Evolutionary conservation across 768 basidiomycete species (phyloP), one percentile per base, ranked within the genome.

Genomic region (Agaricus subrufescens): DNA sequence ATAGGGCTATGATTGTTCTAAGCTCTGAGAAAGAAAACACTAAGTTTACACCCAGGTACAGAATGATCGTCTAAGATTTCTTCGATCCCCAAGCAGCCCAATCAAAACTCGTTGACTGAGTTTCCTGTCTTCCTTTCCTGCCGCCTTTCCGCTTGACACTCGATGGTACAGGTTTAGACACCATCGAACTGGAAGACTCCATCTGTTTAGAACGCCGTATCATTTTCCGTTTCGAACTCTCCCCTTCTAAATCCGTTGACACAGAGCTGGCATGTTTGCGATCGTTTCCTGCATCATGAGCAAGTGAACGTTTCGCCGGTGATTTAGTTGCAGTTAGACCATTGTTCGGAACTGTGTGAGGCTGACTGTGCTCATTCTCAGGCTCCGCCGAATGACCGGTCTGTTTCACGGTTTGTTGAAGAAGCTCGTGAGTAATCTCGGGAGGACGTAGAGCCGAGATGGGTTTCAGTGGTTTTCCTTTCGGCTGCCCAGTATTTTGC

Each of bases 401-500:
- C 38, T 47, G 38, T 38, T 30, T 31, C 43, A 42, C 34, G 44
- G 25, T 43, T 39, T 60, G 4, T 15, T 56, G 40, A 14, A 62
- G 34, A 23, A 58, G 26, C 4, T 55, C 56, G 40, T 56, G 61
- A 38, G 58, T 62, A 47, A 60, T 53, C 30, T 51, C 40, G 7
- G 61, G 58, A 15, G 51, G 31, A 14, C 29, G 56, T 3, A 62
- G 56, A 15, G 49, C 25, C 10, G 61, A 62, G 29, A 62, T 59
- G 10, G 61, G 61, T 7, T 38, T 44, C 15, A 59, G 50, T 11
- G 43, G 10, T 31, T 53, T 56, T 37, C 42, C 48, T n/a, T 11
- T 49, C 12, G 39, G 25, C 10, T 27, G 14, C n/a, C n/a, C 25
- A 27, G 15, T 37, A 5, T 34, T 19, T n/a, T 14, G 25, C 2